Base-by-base conservation (phyloP, 495 filamentous ascomycete genomes). In the Xylaria scruposa region DNA sequence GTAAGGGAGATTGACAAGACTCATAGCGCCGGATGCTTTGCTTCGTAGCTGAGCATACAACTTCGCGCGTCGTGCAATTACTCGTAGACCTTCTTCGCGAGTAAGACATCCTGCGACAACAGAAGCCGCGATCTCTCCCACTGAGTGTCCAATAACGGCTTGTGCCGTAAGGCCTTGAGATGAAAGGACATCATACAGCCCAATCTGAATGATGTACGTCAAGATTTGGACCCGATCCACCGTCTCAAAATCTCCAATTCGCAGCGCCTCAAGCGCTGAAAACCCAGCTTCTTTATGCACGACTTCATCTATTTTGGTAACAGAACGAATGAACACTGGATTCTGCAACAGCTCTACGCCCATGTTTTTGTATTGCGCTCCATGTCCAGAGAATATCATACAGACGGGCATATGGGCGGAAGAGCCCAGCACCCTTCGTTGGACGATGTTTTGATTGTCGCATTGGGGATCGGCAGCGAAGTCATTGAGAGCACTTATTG, bases 71-170 rank as follows among this genome's bases (percentile, higher is more conserved):
- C 38, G 60, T 26, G 60, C 12, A 1, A 62, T 38, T 15, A 62
- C 0, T 26, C 42, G 29, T 36, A 44, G 17, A 1, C 60, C 83
- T 80, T 53, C 78, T 76, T 31, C 61, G 10, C 75, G 66, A 2
- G 78, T 80, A n/a, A 86, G 49, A 2, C 74, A 74, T 7, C 77
- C 83, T 6, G 80, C 73, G n/a, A 82, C 83, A 76, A 84, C 86
- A 0, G 85, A 84, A 24, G 85, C 84, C 8, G 77, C 84, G 36
- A 88, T 83, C 70, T 88, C 85, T 0, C 86, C 86, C 5, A 76
- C 79, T 0, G 85, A 86, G 73, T 87, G 85, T 0, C 86, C 83
- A 4, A 77, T 76, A 3, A 85, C 83, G 0, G 77, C 69, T 2
- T 54, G 7, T 33, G 80, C 76, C 0, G 13, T 36, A 13, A 87